Conservation (phyloP, 2,329 filamentous ascomycete genomes). For the Fusarium clavum region DNA sequence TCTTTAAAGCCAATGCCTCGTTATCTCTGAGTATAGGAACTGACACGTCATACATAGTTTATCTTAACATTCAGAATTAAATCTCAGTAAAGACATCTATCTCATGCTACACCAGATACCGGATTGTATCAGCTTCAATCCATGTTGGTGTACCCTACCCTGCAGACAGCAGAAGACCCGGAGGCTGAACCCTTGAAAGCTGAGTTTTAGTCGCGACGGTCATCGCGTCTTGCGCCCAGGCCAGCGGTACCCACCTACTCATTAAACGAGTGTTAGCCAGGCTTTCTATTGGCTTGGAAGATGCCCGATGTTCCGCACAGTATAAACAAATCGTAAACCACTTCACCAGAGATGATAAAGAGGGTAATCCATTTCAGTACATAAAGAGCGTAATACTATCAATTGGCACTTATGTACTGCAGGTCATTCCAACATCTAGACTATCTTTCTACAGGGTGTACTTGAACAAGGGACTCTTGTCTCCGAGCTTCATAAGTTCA, state of each 20-base stretch:
- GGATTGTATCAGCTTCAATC: not conserved
- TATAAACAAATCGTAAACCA: not conserved
- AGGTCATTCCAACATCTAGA: not conserved
- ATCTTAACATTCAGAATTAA: not conserved
- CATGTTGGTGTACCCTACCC: not conserved
- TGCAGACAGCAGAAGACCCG: no score
- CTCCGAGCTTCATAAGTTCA: conserved; percentile 49
- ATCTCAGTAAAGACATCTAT: not conserved
- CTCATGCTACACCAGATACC: not conserved
- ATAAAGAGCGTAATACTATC: no score
- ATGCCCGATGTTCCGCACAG: not conserved
- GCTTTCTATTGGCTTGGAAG: not conserved
- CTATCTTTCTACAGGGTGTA: conserved; percentile 41
- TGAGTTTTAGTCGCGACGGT: not conserved
- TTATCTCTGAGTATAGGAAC: no score
- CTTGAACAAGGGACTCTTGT: conserved; percentile 50
- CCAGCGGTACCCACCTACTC: not conserved
- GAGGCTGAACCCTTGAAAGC: not conserved
- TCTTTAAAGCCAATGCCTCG: no score
- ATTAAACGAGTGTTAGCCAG: not conserved
- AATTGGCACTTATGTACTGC: no score
- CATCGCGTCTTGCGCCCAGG: not conserved
- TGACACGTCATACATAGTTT: no score
- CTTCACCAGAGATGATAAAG: no score
- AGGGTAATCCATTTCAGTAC: no score